phyloP scores from a whole-genome alignment of 2,329 filamentous ascomycete species.

The Fusarium siculi region DNA sequence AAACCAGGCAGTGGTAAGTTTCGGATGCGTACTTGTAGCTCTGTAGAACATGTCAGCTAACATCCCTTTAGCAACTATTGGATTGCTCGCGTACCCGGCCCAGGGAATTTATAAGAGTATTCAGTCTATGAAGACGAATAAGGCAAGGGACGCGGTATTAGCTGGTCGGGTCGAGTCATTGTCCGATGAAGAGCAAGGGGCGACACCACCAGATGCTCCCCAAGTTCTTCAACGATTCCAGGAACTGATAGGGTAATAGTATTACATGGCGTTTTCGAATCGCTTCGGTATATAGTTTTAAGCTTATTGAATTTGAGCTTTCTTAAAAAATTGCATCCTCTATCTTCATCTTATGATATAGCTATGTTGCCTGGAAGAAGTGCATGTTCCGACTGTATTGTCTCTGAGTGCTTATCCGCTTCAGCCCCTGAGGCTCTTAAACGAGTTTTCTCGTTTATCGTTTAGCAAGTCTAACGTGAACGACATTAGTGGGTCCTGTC shows the following conservation, averaged over 20 bases:
- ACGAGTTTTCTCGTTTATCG: not conserved
- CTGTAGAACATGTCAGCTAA: fast-evolving
- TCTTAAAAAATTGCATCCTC: fast-evolving
- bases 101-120: not conserved
- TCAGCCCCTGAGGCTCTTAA: not conserved
- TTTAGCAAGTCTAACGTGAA: not conserved
- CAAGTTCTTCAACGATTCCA: not conserved
- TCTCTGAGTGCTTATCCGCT: not conserved
- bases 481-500: not conserved
- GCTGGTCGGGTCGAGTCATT: not conserved
- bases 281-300: no score
- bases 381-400: no score
- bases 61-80: not conserved
- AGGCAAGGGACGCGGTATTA: not conserved
- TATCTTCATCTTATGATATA: no score
- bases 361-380: no score
- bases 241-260: not conserved
- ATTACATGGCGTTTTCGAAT: no score
- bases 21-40: fast-evolving
- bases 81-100: not conserved
- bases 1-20: conserved; percentile 5
- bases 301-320: no score
- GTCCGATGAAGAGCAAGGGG: fast-evolving
- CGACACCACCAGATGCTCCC: fast-evolving
- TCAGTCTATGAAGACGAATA: fast-evolving